Percentiles rank a stretch among this genome's conserved stretches.
Conservation (phyloP, 768 basidiomycete genomes). For the Kwoniella sp. region DNA sequence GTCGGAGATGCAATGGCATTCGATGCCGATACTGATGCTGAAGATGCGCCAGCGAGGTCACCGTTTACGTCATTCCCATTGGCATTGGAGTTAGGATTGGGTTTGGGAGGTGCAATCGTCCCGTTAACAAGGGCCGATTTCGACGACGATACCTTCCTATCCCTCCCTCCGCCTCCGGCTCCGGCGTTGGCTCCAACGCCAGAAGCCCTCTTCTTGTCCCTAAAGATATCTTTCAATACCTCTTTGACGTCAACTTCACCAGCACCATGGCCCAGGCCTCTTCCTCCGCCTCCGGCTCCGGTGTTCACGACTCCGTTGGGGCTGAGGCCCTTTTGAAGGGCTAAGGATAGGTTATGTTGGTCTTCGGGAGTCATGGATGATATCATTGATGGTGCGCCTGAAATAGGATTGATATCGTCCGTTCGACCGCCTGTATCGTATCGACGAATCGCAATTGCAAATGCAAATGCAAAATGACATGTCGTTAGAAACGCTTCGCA, state of each 20-base stretch:
- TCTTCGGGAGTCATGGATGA: constrained; percentile 18
- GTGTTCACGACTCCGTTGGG: neutral
- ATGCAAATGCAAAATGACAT: neutral
- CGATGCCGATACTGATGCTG: too few relatives aligned
- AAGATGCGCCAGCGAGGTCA: too few relatives aligned
- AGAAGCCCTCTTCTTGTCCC: constrained; percentile 39
- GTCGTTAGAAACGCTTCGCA: neutral
- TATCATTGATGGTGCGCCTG: constrained; percentile 29
- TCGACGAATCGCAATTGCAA: constrained; percentile 3
- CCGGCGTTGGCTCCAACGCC: neutral
- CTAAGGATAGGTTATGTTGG: constrained; percentile 6
- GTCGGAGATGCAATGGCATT: too few relatives aligned
- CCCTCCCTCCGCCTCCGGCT: neutral
- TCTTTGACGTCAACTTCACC: constrained; percentile 38
- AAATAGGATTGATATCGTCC: constrained; percentile 23
- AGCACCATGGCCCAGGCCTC: neutral
- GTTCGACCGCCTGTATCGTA: constrained; percentile 12
- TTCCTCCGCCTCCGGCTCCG: neutral
- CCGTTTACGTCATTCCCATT: too few relatives aligned
- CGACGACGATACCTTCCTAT: neutral
- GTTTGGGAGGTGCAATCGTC: neutral
- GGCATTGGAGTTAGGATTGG: too few relatives aligned
- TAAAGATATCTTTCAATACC: constrained; percentile 53
- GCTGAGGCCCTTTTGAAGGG: constrained; percentile 4
- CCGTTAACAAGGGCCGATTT: neutral